phyloP scores from a whole-genome alignment of 208 protist genomes.

The Crithidia mellificae region DNA sequence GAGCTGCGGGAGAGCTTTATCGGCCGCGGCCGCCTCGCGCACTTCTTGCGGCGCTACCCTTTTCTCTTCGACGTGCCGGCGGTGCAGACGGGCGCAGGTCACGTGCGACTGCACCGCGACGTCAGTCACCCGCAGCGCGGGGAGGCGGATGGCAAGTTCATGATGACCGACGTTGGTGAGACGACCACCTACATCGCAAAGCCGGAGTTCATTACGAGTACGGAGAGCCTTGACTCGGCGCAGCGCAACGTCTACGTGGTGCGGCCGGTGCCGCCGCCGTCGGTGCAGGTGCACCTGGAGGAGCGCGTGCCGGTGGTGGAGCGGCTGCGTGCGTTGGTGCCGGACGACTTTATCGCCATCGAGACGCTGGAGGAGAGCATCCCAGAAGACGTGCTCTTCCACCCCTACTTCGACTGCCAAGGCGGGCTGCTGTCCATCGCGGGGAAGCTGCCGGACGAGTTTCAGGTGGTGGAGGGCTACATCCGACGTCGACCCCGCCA shows the following conservation, averaged over 20 bases:
- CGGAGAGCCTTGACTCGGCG: constrained; percentile 62
- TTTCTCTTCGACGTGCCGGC: constrained; percentile 78
- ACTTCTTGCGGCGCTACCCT: constrained; percentile 64
- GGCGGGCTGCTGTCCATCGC: constrained; percentile 82
- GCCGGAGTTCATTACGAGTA: constrained; percentile 69
- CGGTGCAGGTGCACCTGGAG: constrained; percentile 78
- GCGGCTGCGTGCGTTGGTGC: constrained; percentile 70
- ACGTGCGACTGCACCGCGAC: constrained; percentile 72
- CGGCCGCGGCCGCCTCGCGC: constrained; percentile 55
- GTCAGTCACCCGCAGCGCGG: constrained; percentile 75
- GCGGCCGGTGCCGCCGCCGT: constrained; percentile 59
- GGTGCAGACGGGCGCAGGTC: constrained; percentile 34
- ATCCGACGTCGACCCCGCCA: constrained; percentile 72
- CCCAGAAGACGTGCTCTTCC: constrained; percentile 83
- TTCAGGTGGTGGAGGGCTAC: constrained; percentile 75
- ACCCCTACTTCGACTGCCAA: constrained; percentile 91
- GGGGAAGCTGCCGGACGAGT: constrained; percentile 80
- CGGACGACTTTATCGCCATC: constrained; percentile 58
- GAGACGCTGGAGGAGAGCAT: constrained; percentile 74
- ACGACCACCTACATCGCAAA: constrained; percentile 68
- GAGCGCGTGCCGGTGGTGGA: constrained; percentile 84
- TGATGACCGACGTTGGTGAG: constrained; percentile 82
- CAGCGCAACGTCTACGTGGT: constrained; percentile 47
- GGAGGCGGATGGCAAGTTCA: constrained; percentile 81
- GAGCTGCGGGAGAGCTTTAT: constrained; percentile 59